These are phyloP conservation scores for Penicillium brevicompactum DNA, from an alignment of 2,329 filamentous ascomycete genomes.

Conservation along the genomic window DNA sequence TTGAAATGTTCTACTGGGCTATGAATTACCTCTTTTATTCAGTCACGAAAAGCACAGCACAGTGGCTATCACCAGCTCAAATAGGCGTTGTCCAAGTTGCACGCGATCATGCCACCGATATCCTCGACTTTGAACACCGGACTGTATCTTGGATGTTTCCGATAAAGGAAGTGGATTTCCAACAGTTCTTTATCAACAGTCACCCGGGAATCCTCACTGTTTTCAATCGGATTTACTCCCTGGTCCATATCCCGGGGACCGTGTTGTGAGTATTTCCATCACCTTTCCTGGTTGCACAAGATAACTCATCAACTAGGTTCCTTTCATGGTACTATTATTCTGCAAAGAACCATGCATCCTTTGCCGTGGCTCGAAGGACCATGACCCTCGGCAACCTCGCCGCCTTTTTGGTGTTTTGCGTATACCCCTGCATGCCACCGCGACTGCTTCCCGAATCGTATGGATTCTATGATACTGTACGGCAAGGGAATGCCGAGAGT, in stretches of 20 bases:
- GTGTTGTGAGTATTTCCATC: constrained; percentile 49
- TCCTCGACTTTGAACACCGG: constrained; percentile 49
- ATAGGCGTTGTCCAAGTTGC: constrained; percentile 51
- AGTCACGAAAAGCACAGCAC: constrained; percentile 57
- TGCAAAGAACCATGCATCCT: constrained; percentile 44
- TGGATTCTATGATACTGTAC: constrained; percentile 65
- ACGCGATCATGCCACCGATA: constrained; percentile 46
- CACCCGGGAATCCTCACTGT: constrained; percentile 47
- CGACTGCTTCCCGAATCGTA: constrained; percentile 61
- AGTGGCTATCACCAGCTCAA: constrained; percentile 53
- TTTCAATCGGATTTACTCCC: constrained; percentile 53
- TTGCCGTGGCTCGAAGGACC: constrained; percentile 59
- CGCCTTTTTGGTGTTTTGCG: constrained; percentile 63
- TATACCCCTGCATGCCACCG: constrained; percentile 67
- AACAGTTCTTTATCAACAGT: constrained; percentile 47
- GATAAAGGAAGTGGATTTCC: constrained; percentile 47
- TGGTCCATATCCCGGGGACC: constrained; percentile 56
- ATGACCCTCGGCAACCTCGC: constrained; percentile 65
- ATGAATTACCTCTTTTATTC: constrained; percentile 67
- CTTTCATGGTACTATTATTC: constrained; percentile 47
- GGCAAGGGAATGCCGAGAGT: constrained; percentile 55
- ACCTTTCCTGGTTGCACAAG: neutral
- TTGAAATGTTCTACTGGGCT: constrained; percentile 75
- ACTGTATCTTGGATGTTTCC: constrained; percentile 44
- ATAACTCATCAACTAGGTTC: constrained; percentile 28